Base-by-base conservation (phyloP, 2,329 filamentous ascomycete genomes). In the Sarocladium oryzae region DNA sequence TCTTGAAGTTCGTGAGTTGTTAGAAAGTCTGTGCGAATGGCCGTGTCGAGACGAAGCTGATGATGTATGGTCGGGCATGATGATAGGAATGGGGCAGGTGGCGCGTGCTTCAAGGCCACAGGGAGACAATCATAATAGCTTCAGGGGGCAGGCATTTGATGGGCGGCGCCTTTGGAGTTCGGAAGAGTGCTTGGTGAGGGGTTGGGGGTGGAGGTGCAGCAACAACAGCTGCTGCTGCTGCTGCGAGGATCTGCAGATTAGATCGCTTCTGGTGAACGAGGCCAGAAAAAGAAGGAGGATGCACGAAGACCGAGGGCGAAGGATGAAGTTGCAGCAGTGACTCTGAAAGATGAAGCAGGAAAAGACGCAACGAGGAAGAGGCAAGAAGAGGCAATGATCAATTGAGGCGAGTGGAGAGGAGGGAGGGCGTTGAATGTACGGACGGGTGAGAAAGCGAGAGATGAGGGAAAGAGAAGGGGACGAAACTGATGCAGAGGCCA, bases 21-120 rank as follows among this genome's bases (percentile, higher is more conserved):
- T 46, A 50, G 51, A 23, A 45, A 37, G 11, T 28, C 18, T 35
- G 45, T 50, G 51, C 36, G 51, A 48, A 36, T 50, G 45, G 16
- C 16, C 26, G 33, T 49, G 46, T 26, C 33, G 30, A 21, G 46
- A 49, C 24, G 46, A 49, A 6, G 6, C n/a, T n/a, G n/a, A n/a
- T 15, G 46, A 49, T 11, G 46, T 49, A 20, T 21, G 30, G 46
- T 49, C 46, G 32, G 46, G 33, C 46, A 37, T 36, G 30, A 36
- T 49, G 46, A 49, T 36, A n/a, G 7, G 43, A 20, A 33, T 48
- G 26, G 43, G 26, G 43, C 16, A 26, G 18, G 21, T 43, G 40
- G 28, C 43, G 26, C 33, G 43, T 48, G 26, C 24, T 48, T 33
- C 26, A 30, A 33, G 28, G 24, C 26, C 32, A 21, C 26, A 32